Base-by-base conservation (phyloP, 805 yeast species). In the Cyberlindnera petersonii region DNA sequence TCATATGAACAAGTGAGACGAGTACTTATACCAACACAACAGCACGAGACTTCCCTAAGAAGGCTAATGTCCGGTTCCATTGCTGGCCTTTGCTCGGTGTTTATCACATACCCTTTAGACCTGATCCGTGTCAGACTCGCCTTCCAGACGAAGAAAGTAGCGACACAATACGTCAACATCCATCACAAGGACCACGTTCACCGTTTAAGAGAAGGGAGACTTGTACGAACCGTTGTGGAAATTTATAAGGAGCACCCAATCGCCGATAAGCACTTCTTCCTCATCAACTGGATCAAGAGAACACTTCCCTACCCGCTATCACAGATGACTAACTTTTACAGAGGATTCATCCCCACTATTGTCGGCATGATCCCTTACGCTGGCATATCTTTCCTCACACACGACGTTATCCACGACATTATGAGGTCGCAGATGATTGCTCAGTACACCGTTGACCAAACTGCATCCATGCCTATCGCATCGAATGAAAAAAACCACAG, bases 281-380 rank as follows among this genome's bases (percentile, higher is more conserved):
- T 48, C 17, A 50, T 56, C 13, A 48, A 48, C 32, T 39, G 43
- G 37, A n/a, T 48, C 17, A 55, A 53, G 26, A 23, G 35, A 5
- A 46, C 41, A 2, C 40, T 55, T 15, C 60, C 60, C 4, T 6
- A 21, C 2, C 27, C 40, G 2, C n/a, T 53, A 5, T 45, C 56
- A 15, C 47, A 44, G 9, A 19, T 56, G 18, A 37, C 55, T 16
- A 91, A 89, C 64, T 93, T 89, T 60, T 93, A 91, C 64, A 72
- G 97, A 42, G 98, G 98, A 2, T 93, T 91, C 61, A 75, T 84
- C 7, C 96, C 98, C 15, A 93, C 98, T 0, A 80, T 93, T 31
- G 53, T 89, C 28, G 98, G 98, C 9, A 89, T 93, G 95, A 71
- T 93, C 17, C 98, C 98, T 1, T 93, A 93, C 59, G 98, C 98